Percentiles rank a stretch among this genome's conserved stretches.
Evolutionary conservation across 192 early-diverging fungal genomes (phyloP).

Genomic region (Neocallimastix lanati): DNA sequence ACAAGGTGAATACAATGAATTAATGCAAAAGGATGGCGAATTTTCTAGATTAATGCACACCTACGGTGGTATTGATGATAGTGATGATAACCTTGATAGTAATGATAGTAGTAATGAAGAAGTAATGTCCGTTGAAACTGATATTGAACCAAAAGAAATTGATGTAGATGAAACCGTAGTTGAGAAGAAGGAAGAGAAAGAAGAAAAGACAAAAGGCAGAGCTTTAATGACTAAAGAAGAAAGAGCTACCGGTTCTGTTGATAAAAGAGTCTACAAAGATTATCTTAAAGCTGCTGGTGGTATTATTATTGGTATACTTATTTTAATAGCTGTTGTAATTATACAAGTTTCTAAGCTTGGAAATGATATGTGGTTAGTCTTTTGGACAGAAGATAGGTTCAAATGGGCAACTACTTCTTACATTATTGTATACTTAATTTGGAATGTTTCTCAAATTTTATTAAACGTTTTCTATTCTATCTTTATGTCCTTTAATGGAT

Average conservation of each 20-base stretch:
- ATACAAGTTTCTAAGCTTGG: neutral
- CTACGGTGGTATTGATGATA: neutral
- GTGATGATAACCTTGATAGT: neutral
- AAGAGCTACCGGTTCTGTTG: constrained; percentile 1
- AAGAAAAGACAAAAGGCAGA: neutral
- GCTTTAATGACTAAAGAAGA: constrained; percentile 3
- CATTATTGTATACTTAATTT: neutral
- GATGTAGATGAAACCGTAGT: too few relatives aligned
- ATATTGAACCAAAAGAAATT: too few relatives aligned
- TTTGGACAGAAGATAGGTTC: neutral
- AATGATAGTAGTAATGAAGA: too few relatives aligned
- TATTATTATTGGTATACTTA: neutral
- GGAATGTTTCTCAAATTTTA: neutral
- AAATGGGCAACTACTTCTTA: neutral
- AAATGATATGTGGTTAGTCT: neutral
- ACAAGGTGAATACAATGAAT: neutral
- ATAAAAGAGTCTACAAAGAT: neutral
- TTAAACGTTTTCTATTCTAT: neutral
- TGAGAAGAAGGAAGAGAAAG: neutral
- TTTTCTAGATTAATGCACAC: constrained; percentile 1
- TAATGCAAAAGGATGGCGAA: neutral
- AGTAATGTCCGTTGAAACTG: too few relatives aligned
- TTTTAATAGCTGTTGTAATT: neutral
- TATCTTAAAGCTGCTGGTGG: neutral
- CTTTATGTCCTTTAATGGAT: neutral